These are phyloP conservation scores for Hymenoscyphus fructigenus DNA, from an alignment of 2,329 filamentous ascomycete species.

Conservation along the genomic window DNA sequence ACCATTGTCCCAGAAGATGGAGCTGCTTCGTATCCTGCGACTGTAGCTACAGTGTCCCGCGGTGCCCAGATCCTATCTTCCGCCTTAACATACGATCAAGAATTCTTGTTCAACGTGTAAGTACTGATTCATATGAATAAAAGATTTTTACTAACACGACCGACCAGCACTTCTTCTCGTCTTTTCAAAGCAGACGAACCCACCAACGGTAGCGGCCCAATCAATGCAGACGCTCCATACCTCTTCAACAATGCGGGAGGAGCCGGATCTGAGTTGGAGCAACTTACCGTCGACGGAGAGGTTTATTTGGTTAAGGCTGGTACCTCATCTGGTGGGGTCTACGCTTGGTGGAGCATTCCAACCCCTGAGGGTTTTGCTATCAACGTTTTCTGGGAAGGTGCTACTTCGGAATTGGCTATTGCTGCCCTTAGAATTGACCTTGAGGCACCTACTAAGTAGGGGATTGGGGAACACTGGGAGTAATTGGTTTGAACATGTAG, in stretches of 20 bases:
- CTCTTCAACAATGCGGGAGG: neutral
- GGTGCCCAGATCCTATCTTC: neutral
- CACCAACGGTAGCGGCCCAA: neutral
- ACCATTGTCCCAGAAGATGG: neutral
- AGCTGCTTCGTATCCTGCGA: neutral
- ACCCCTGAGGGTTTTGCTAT: neutral
- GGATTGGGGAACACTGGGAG: too few species aligned
- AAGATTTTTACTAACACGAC: neutral
- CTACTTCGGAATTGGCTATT: neutral
- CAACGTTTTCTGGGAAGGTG: constrained; percentile 1
- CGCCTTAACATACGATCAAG: neutral
- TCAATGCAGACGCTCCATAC: neutral
- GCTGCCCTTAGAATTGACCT: neutral
- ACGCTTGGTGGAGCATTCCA: neutral
- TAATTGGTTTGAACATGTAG: too few species aligned
- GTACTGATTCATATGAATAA: neutral
- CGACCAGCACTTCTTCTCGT: neutral
- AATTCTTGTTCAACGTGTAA: constrained; percentile 1
- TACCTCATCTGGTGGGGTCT: neutral
- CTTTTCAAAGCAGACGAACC: neutral
- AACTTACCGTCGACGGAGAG: neutral
- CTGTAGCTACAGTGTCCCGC: neutral
- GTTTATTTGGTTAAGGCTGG: neutral
- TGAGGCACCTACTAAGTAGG: constrained; percentile 4
- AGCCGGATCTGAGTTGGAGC: neutral